Conservation (phyloP, 2,329 filamentous ascomycete genomes). For the Aspergillus versicolor region DNA sequence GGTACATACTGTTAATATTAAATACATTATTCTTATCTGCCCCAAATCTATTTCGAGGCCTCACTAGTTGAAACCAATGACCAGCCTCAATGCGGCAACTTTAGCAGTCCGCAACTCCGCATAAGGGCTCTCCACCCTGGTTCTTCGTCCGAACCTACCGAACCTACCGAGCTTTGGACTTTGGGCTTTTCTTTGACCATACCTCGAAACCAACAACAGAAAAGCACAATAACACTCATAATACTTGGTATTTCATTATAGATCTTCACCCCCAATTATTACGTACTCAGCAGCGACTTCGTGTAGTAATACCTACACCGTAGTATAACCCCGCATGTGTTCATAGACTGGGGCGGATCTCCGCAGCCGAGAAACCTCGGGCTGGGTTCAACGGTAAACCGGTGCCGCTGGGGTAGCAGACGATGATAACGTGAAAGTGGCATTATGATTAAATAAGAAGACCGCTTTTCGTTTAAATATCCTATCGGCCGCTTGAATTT, state of each 20-base stretch:
- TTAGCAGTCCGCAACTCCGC: too few species aligned
- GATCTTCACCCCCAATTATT: background rate
- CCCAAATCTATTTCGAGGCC: too few species aligned
- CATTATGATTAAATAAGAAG: background rate
- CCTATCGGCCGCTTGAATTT: background rate
- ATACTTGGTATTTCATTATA: background rate
- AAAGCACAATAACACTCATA: background rate
- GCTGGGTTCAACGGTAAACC: background rate
- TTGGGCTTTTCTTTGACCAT: background rate
- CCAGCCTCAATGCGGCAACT: too few species aligned
- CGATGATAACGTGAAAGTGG: background rate
- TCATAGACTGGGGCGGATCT: background rate
- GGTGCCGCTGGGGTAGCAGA: constrained; percentile 1
- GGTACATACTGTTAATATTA: background rate
- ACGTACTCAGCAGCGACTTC: background rate
- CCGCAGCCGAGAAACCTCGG: constrained; percentile 14
- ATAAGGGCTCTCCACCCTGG: too few species aligned
- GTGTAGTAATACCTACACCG: too few species aligned
- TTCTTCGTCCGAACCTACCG: too few species aligned
- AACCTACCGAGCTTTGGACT: background rate
- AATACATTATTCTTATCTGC: background rate
- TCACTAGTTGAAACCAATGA: too few species aligned
- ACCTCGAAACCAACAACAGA: background rate
- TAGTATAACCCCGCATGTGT: constrained; percentile 6
- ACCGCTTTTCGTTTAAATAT: background rate